A percentile compares a stretch with the other conserved stretches of the same genome.
These are phyloP conservation scores for Ogataea ramenticola DNA, from an alignment of 805 yeast species.

Conservation along the genomic window DNA sequence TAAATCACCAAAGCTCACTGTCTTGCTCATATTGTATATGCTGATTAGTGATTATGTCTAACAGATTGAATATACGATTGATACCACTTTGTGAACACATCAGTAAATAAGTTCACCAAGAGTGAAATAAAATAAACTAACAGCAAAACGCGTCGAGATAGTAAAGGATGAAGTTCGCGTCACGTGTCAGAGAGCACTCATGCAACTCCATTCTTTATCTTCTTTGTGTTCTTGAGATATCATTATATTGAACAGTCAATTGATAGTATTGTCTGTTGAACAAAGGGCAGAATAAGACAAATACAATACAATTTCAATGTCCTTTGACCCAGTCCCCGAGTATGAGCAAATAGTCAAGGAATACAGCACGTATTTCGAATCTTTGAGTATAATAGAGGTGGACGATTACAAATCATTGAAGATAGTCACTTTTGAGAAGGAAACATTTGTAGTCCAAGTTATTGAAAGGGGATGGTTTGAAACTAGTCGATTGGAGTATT, in stretches of 20 bases:
- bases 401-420: no score
- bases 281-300: background rate
- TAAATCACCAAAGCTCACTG: slow-evolving; percentile 17
- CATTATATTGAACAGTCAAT: background rate
- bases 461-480: slow-evolving; percentile 5
- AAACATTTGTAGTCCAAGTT: slow-evolving; percentile 10
- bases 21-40: background rate
- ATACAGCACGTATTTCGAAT: slow-evolving; percentile 1
- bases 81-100: no score
- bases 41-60: background rate
- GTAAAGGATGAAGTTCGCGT: no score
- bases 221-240: background rate
- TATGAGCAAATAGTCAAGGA: slow-evolving; percentile 1
- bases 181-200: no score
- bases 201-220: background rate
- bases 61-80: no score
- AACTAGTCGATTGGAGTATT: background rate
- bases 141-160: no score
- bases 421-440: slow-evolving; percentile 11
- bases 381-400: background rate
- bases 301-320: background rate
- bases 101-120: no score
- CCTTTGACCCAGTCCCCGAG: slow-evolving; percentile 1
- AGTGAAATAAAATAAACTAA: no score
- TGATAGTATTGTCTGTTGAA: no score